Evolutionary conservation across 805 yeast species (phyloP).

Genomic region (Candida dajiaensis): DNA sequence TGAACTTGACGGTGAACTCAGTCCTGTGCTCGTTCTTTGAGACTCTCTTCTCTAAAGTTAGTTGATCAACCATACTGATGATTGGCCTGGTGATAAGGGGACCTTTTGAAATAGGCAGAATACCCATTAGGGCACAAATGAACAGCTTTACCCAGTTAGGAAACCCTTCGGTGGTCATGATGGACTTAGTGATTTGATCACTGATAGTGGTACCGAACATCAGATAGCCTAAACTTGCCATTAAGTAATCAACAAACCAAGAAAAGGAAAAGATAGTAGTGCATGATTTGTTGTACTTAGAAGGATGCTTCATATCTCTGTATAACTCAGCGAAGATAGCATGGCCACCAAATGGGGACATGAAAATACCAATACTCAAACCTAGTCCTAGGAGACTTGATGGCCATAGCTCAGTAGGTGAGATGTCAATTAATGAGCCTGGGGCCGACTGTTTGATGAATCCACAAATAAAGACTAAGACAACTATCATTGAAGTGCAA

Average conservation of each 20-base stretch:
- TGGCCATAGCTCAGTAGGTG: slow-evolving; percentile 38
- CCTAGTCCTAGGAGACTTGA: slow-evolving; percentile 31
- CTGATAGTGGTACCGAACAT: slow-evolving; percentile 72
- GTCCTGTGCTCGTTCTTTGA: neutral
- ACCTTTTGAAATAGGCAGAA: slow-evolving; percentile 71
- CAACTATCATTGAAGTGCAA: slow-evolving; percentile 45
- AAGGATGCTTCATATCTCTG: slow-evolving; percentile 70
- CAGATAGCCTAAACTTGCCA: slow-evolving; percentile 62
- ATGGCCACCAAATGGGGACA: slow-evolving; percentile 84
- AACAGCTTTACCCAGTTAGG: slow-evolving; percentile 54
- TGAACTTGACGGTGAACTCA: slow-evolving; percentile 1
- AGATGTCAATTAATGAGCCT: slow-evolving; percentile 49
- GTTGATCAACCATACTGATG: slow-evolving; percentile 51
- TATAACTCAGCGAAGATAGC: slow-evolving; percentile 76
- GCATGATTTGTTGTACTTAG: slow-evolving; percentile 47
- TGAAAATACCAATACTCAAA: slow-evolving; percentile 54
- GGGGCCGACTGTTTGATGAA: slow-evolving; percentile 35
- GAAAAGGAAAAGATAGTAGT: slow-evolving; percentile 54
- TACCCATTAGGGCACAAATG: slow-evolving; percentile 43
- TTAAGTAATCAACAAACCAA: slow-evolving; percentile 48
- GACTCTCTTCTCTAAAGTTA: slow-evolving; percentile 7
- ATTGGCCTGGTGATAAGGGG: slow-evolving; percentile 73
- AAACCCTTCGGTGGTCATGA: slow-evolving; percentile 59
- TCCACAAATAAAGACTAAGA: slow-evolving; percentile 44
- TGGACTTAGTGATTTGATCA: slow-evolving; percentile 75